Base-by-base conservation (phyloP, 257 asterid genomes). In the Thymus quinquecostatus region DNA sequence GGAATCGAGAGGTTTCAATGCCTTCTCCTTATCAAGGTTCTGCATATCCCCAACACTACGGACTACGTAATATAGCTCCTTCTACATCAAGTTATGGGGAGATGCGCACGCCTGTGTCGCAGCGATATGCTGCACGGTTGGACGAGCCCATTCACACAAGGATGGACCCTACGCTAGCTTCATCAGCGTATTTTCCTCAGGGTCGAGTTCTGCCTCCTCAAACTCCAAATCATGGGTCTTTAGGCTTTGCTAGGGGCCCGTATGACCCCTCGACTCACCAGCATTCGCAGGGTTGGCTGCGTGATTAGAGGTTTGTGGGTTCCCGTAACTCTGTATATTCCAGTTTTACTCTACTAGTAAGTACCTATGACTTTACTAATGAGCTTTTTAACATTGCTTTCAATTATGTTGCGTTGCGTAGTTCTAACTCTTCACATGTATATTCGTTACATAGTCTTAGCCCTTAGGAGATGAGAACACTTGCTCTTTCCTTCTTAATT, bases 231-330 rank as follows among this genome's bases (percentile, higher is more conserved):
- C 33, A 14, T 0, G 32, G 3, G 47, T n/a, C 86, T 0, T 50
- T 77, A 27, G 83, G 87, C 47, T 89, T 87, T 79, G 87, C 90
- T 68, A 78, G 78, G 4, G 81, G 84, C 7, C 94, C 96, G 4
- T 76, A 76, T 64, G 1, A 53, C 32, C 58, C 58, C 10, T 69
- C 50, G 21, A 82, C 86, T 1, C 76, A 60, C n/a, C 82, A 81
- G 1, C 73, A 60, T 64, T 86, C 92, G 4, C 79, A 95, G 2
- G 96, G 98, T 4, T 92, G 96, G 96, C 80, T 89, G 50, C 61
- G 81, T 53, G 98, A 92, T 68, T 89, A 87, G 55, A 10, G 12
- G 49, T 44, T 44, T 6, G 10, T 2, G 21, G 21, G 32, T 53
- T 53, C 9, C 49, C 9, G 8, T 10, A 44, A 8, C 12, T 44